phyloP scores from a whole-genome alignment of 2,329 filamentous ascomycete species.

The Xylaria sp. region DNA sequence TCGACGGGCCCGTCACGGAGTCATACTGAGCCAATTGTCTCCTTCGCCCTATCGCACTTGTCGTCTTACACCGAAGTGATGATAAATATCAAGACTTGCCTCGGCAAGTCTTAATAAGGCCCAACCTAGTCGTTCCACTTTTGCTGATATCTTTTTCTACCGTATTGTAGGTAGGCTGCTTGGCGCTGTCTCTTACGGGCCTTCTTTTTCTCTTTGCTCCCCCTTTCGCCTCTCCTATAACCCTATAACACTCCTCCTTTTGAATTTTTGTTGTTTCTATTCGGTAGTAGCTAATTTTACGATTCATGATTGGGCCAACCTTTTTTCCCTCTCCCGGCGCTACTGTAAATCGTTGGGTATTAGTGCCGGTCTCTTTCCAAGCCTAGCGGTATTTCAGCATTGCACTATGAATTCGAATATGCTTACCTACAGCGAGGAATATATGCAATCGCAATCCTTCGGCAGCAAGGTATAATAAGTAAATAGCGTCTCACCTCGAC shows the following conservation, averaged over 20 bases:
- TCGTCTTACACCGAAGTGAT: constrained; percentile 15
- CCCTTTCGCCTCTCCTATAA: neutral
- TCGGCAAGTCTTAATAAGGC: constrained; percentile 16
- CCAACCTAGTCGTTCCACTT: neutral
- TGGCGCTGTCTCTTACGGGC: neutral
- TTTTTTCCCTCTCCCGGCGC: neutral
- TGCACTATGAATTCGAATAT: neutral
- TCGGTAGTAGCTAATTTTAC: neutral
- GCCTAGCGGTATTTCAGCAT: neutral
- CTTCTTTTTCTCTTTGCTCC: neutral
- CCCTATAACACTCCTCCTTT: neutral
- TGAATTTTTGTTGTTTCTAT: neutral
- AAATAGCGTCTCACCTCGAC: neutral
- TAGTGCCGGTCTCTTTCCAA: neutral
- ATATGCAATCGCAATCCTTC: neutral
- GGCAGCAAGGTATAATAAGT: neutral
- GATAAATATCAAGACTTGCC: constrained; percentile 9
- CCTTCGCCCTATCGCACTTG: constrained; percentile 25
- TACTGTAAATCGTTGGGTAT: neutral
- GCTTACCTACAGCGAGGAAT: neutral
- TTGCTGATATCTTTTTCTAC: neutral
- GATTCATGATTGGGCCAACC: neutral
- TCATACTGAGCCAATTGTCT: neutral
- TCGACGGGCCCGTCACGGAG: neutral
- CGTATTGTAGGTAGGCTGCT: neutral